phyloP scores from a whole-genome alignment of 495 filamentous ascomycete species.

The Neurospora sp. region DNA sequence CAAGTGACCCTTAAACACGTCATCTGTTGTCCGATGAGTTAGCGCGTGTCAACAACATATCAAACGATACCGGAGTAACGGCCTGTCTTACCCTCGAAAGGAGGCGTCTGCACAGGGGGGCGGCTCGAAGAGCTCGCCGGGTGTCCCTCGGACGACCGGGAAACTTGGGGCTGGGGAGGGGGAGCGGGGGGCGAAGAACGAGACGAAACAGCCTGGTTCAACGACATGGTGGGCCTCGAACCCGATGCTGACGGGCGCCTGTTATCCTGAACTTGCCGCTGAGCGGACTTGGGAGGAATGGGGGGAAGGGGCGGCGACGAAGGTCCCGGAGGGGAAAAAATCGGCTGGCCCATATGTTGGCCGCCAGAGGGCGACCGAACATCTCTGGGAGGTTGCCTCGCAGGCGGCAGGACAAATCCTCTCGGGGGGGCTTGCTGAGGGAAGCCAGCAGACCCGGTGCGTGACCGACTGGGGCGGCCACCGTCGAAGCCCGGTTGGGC shows the following conservation, averaged over 20 bases:
- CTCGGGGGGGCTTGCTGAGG: background rate
- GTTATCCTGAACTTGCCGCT: background rate
- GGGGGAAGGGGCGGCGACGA: background rate
- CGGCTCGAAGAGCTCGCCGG: background rate
- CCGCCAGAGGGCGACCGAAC: background rate
- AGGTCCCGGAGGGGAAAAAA: background rate
- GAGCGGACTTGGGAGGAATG: background rate
- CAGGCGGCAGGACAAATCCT: background rate
- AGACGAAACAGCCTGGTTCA: background rate
- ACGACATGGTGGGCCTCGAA: background rate
- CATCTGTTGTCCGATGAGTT: background rate
- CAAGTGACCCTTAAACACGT: constrained; percentile 1
- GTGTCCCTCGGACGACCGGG: background rate
- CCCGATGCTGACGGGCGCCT: background rate
- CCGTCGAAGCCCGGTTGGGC: background rate
- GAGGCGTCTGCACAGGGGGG: background rate
- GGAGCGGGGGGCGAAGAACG: background rate
- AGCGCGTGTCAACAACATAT: background rate
- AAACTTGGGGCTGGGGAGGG: background rate
- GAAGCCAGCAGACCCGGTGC: background rate
- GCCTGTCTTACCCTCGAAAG: background rate
- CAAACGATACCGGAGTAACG: background rate
- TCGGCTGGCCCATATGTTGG: background rate
- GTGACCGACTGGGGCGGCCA: background rate
- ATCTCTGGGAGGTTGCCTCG: background rate